Base-by-base conservation (phyloP, 2,329 filamentous ascomycete species). In the Magnaporthiopsis rhizophila region DNA sequence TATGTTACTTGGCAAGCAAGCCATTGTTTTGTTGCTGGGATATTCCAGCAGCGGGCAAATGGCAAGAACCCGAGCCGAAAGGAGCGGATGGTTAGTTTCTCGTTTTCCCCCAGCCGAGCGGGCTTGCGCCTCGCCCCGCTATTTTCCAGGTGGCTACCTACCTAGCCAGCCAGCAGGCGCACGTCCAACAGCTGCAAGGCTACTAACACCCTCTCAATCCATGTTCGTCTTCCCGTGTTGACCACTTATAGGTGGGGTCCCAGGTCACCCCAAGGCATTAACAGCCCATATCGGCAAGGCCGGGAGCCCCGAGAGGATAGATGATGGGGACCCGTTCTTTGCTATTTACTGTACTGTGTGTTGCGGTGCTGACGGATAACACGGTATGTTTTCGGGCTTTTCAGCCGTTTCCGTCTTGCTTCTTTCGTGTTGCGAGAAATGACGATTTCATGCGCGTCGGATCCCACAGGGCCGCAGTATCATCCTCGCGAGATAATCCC, bases 381-480 rank as follows among this genome's bases (percentile, higher is more conserved):
- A 36, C 34, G 12, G 34, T 13, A 36, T 36, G 11, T 36, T 13
- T 36, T 36, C 26, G 30, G 30, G 30, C 30, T 30, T 30, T 30
- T 30, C 30, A 30, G 18, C 7, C n/a, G n/a, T n/a, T 13, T 38
- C 12, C 12, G 36, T 21, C 18, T 53, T 53, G 4, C 8, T 53
- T 36, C 32, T 53, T 53, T 9, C 8, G 24, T 36, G 9, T 8
- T 21, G 24, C 34, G 32, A 45, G 59, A 61, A 61, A 61, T 61
- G 59, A 61, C 59, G 59, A 61, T 26, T 61, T 61, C 59, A 61
- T 61, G 59, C 59, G 59, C 34, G 11, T 26, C 58, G 9, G 9
- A 9, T 36, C 34, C 34, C 15, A 38, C 13, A 45, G 18, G 45
- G 18, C 45, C 7, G 30, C 45, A 53, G 45, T 2, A 24, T 53